Conservation (phyloP, 768 basidiomycete genomes). For the Boletales sp. region DNA sequence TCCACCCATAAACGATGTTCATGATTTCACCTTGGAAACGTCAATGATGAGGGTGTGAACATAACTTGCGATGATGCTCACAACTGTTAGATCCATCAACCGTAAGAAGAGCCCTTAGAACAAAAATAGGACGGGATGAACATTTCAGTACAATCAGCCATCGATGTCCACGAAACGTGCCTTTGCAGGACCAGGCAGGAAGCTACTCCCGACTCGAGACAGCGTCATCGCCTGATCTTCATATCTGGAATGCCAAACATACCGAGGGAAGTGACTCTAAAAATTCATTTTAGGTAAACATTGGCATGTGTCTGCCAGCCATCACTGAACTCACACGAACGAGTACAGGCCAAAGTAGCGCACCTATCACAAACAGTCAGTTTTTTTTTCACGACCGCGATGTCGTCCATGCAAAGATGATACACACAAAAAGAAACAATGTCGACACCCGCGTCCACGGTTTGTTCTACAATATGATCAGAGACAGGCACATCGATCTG, state of each 20-base stretch:
- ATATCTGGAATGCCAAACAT: neutral
- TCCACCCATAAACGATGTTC: neutral
- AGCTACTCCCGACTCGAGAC: conserved; percentile 4
- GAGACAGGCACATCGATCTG: too few relatives aligned
- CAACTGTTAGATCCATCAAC: conserved; percentile 1
- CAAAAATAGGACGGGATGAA: neutral
- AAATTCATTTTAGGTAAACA: neutral
- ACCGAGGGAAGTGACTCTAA: conserved; percentile 2
- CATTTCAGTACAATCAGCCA: neutral
- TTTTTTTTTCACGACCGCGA: neutral
- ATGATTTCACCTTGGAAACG: neutral
- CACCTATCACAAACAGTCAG: neutral
- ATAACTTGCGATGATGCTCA: neutral
- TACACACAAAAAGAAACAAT: neutral
- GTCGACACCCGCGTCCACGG: neutral
- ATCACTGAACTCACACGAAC: neutral
- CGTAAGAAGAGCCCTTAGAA: neutral
- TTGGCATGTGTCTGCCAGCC: too few relatives aligned
- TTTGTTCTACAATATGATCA: neutral
- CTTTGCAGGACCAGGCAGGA: conserved; percentile 3
- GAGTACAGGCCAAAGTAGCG: conserved; percentile 3
- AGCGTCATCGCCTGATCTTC: neutral
- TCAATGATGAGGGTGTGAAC: neutral
- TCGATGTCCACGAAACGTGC: neutral
- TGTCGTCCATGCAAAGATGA: neutral